A percentile compares a stretch with the other conserved stretches of the same genome.
phyloP scores from a whole-genome alignment of 805 yeast species.

The Candida odintsovae region DNA sequence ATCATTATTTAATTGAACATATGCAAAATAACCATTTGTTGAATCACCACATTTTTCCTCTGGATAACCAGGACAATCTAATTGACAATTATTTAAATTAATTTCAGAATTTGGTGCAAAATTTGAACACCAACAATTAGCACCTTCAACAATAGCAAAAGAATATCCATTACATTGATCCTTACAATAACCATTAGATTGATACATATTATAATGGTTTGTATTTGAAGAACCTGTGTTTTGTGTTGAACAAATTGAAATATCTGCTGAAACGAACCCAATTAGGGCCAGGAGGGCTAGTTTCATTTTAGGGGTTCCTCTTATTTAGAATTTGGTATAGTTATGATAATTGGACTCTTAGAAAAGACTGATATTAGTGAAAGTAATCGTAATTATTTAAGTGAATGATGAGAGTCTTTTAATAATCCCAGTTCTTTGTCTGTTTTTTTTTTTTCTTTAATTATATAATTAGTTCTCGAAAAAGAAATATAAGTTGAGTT shows the following conservation, averaged over 20 bases:
- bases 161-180: conserved; percentile 42
- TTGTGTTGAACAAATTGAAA: conserved; percentile 30
- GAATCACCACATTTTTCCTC: conserved; percentile 39
- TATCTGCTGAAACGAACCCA: not conserved
- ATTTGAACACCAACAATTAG: conserved; percentile 59
- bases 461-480: no score
- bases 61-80: conserved; percentile 39
- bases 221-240: conserved; percentile 31
- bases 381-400: no score
- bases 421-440: no score
- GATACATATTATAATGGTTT: conserved; percentile 17
- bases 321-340: not conserved
- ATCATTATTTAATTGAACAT: conserved; percentile 33
- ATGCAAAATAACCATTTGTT: conserved; percentile 44
- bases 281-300: not conserved
- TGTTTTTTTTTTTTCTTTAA: no score
- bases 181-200: conserved; percentile 48
- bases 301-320: not conserved
- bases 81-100: conserved; percentile 26
- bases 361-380: no score
- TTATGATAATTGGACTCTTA: no score
- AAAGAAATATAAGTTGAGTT: no score
- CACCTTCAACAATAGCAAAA: conserved; percentile 47
- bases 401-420: not conserved
- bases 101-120: conserved; percentile 39